Conservation (phyloP, 208 protist species). For the Herpetomonas tarakana region DNA sequence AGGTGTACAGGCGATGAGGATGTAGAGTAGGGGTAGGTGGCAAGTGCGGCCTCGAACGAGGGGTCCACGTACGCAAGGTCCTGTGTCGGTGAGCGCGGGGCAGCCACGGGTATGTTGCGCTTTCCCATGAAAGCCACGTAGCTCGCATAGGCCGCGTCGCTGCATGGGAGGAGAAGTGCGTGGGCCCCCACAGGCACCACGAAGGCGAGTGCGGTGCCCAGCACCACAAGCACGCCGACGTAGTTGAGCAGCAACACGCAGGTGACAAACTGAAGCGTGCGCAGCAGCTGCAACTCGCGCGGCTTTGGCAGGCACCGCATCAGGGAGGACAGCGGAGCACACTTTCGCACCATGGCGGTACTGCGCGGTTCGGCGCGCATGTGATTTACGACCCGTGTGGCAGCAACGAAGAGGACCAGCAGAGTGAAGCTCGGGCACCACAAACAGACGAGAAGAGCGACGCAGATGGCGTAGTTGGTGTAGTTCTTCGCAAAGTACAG, state of each 20-base stretch:
- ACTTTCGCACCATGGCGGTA: background rate
- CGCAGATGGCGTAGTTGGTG: background rate
- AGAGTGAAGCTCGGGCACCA: background rate
- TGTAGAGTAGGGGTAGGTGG: background rate
- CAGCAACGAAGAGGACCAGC: background rate
- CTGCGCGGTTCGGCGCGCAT: background rate
- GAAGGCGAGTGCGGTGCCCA: background rate
- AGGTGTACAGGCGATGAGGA: no score
- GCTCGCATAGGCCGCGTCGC: background rate
- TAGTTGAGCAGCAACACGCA: background rate
- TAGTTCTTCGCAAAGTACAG: background rate
- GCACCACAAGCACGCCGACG: background rate
- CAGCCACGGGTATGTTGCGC: background rate
- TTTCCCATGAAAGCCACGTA: background rate
- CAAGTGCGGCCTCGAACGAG: background rate
- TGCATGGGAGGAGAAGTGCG: background rate
- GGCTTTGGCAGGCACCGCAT: background rate
- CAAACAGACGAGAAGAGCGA: background rate
- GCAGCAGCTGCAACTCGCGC: background rate
- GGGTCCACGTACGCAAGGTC: background rate
- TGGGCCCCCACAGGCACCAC: background rate
- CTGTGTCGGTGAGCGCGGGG: background rate
- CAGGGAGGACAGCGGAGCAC: background rate
- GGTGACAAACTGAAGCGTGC: background rate
- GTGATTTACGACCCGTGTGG: background rate